These are phyloP conservation scores for Microdochium paspali DNA, from an alignment of 2,329 filamentous ascomycete species.

Conservation along the genomic window DNA sequence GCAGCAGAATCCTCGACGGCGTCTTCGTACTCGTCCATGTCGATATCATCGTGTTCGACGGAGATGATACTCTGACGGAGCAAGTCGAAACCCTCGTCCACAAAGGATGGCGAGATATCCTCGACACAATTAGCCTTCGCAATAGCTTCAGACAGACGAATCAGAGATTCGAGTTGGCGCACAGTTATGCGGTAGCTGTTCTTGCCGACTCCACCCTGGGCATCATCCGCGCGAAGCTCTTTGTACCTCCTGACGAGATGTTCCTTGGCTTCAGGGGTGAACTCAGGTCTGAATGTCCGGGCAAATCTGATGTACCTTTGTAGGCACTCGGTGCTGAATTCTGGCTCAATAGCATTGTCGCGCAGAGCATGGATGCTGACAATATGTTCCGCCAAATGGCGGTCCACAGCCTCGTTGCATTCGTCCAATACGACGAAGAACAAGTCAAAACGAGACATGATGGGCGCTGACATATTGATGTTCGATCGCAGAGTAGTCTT, in stretches of 20 bases:
- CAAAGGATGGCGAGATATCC: slow-evolving; percentile 76
- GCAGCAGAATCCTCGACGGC: slow-evolving; percentile 33
- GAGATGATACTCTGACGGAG: slow-evolving; percentile 92
- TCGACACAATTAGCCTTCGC: slow-evolving; percentile 96
- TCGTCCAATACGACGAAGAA: slow-evolving; percentile 98
- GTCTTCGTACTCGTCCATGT: slow-evolving; percentile 72
- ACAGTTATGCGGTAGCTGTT: slow-evolving; percentile 98
- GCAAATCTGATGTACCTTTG: slow-evolving; percentile 97
- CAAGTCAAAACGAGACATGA: slow-evolving; percentile 98
- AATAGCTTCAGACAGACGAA: slow-evolving; percentile 93
- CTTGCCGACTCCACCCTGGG: slow-evolving; percentile 84
- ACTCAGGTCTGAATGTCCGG: slow-evolving; percentile 85
- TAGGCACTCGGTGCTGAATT: slow-evolving; percentile 92
- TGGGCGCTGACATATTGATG: slow-evolving; percentile 97
- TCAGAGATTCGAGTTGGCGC: slow-evolving; percentile 89
- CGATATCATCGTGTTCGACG: slow-evolving; percentile 94
- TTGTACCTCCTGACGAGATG: slow-evolving; percentile 90
- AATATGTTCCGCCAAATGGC: slow-evolving; percentile 88
- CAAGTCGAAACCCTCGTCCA: slow-evolving; percentile 84
- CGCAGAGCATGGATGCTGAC: slow-evolving; percentile 88
- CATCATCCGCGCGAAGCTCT: slow-evolving; percentile 85
- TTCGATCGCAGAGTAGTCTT: slow-evolving; percentile 90
- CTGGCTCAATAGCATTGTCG: slow-evolving; percentile 82
- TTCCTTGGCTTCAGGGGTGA: slow-evolving; percentile 77
- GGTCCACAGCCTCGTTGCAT: slow-evolving; percentile 85